These are phyloP conservation scores for Vanderwaltozyma polyspora DNA, from an alignment of 805 yeast species.

Conservation along the genomic window DNA sequence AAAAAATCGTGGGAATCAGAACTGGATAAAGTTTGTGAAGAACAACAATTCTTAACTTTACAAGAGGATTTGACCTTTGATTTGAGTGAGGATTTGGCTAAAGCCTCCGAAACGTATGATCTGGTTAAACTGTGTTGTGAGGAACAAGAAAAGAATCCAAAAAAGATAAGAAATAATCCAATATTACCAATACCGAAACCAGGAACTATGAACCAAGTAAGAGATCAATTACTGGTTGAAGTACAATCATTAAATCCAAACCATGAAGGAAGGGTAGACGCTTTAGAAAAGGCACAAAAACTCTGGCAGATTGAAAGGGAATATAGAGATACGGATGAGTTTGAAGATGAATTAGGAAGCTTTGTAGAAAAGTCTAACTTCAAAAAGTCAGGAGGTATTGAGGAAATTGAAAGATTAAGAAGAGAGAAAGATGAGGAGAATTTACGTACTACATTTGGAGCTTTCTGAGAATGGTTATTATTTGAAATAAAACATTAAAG, in stretches of 20 bases:
- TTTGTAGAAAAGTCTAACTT: slow-evolving; percentile 72
- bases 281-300: slow-evolving; percentile 79
- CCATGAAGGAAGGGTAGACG: slow-evolving; percentile 76
- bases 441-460: slow-evolving; percentile 39
- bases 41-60: slow-evolving; percentile 80
- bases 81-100: slow-evolving; percentile 66
- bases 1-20: slow-evolving; percentile 86
- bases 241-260: slow-evolving; percentile 73
- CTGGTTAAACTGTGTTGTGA: slow-evolving; percentile 72
- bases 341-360: slow-evolving; percentile 74
- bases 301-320: slow-evolving; percentile 61
- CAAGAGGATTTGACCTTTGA: slow-evolving; percentile 81
- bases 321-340: slow-evolving; percentile 45
- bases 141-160: slow-evolving; percentile 58
- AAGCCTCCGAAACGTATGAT: slow-evolving; percentile 70
- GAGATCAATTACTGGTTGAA: slow-evolving; percentile 72
- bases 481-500: no score
- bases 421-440: slow-evolving; percentile 60
- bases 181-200: slow-evolving; percentile 47
- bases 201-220: slow-evolving; percentile 45
- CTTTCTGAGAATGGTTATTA: not conserved
- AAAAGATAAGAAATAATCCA: slow-evolving; percentile 26
- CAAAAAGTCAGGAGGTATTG: slow-evolving; percentile 80
- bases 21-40: slow-evolving; percentile 81
- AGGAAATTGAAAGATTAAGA: slow-evolving; percentile 67